Evolutionary conservation across 2,329 filamentous ascomycete species (phyloP), one percentile per base, ranked within the genome.

Genomic region (Botrytis medusae): DNA sequence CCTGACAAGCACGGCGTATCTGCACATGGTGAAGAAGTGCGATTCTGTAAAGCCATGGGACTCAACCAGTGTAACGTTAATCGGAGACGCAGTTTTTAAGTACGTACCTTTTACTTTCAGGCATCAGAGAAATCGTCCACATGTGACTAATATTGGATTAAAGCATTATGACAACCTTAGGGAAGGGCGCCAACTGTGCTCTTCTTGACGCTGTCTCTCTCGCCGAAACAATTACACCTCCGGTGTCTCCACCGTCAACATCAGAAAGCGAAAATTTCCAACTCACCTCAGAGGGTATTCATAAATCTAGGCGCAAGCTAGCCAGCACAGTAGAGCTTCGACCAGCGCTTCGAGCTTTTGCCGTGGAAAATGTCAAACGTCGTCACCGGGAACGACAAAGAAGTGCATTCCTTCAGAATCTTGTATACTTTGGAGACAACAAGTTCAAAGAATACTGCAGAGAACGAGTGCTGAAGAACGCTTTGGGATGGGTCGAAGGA

Each of bases 61-160:
- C 37, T 74, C 74, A 3, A 74, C 72, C 22, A 61, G n/a, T 37
- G 75, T 79, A 10, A 80, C 78, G 3, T 69, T 79, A 46, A 75
- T 80, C 44, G 78, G 78, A 2, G 78, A 79, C 75, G 73, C 78
- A 16, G 77, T 79, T 20, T 78, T 79, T 54, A 79, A 79, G 77
- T 78, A 75, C 40, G 76, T 65, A 37, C n/a, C 34, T 16, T n/a
- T 44, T 40, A 32, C 6, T 16, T 42, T 4, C 9, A 20, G 51
- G 0, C 12, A 2, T 37, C 22, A 14, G 8, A 9, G 29, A 46
- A 12, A 16, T 12, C 9, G 25, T 22, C 12, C 14, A 54, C 44
- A 54, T 34, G 25, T 61, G 60, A 68, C 73, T 77, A 48, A 74
- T 29, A 10, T 25, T 25, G 14, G 18, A 25, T 20, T 69, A 25